Conservation (phyloP, 495 filamentous ascomycete species). For the Aspergillus egyptiacus region DNA sequence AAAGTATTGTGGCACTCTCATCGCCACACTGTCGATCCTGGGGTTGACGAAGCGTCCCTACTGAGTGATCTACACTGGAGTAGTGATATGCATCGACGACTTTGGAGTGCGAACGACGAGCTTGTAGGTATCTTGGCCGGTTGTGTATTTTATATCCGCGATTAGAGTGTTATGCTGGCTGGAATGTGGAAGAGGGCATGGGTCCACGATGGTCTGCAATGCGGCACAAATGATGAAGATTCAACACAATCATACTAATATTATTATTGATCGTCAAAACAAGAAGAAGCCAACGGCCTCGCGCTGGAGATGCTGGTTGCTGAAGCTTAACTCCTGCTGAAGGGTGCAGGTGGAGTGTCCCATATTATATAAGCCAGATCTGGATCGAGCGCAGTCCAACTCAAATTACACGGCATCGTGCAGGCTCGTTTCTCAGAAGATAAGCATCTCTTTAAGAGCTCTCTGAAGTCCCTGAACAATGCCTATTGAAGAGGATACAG, state of each 20-base stretch:
- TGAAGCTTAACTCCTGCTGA: not conserved
- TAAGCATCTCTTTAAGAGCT: too few species aligned
- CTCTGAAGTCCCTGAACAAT: too few species aligned
- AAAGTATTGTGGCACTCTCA: not conserved
- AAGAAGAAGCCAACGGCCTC: too few species aligned
- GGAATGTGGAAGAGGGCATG: too few species aligned
- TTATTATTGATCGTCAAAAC: too few species aligned
- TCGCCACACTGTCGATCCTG: slow-evolving; percentile 1
- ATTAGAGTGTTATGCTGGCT: too few species aligned
- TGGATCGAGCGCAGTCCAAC: not conserved
- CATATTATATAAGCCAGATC: not conserved
- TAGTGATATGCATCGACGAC: not conserved
- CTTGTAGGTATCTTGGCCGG: too few species aligned
- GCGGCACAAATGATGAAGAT: too few species aligned
- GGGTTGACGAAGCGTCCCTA: not conserved
- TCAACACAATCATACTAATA: not conserved
- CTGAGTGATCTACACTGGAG: not conserved
- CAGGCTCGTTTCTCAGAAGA: not conserved
- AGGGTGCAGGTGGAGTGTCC: not conserved
- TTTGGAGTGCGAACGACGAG: too few species aligned
- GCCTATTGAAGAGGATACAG: too few species aligned
- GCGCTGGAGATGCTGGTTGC: not conserved
- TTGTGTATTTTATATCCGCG: not conserved
- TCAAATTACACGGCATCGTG: not conserved
- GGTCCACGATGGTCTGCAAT: too few species aligned